Percentiles rank a stretch among this genome's conserved stretches.
phyloP scores from a whole-genome alignment of 169 alveolate genomes.

The Nephromyces sp. region DNA sequence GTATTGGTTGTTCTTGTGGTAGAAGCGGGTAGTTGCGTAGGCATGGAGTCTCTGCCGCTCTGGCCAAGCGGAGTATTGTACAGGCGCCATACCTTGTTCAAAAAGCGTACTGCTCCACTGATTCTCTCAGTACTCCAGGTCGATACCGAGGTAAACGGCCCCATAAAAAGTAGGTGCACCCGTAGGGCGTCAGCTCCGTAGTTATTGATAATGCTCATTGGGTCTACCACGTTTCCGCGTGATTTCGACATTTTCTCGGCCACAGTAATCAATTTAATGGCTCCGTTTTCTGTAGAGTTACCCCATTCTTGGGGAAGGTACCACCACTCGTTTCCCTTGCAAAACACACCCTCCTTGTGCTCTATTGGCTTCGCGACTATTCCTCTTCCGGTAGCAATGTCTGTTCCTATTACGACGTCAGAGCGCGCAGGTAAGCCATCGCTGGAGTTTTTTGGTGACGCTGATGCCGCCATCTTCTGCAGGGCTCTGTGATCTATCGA shows the following conservation, averaged over 20 bases:
- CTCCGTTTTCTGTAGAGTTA: not conserved
- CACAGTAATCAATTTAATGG: constrained; percentile 1
- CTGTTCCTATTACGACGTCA: too few relatives aligned
- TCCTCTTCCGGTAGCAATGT: too few relatives aligned
- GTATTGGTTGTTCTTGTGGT: too few relatives aligned
- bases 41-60: too few relatives aligned
- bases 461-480: not conserved
- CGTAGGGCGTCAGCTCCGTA: constrained; percentile 76
- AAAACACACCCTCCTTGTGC: too few relatives aligned
- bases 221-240: constrained; percentile 24
- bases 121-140: constrained; percentile 46
- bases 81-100: constrained; percentile 11
- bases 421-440: too few relatives aligned
- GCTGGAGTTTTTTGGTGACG: too few relatives aligned
- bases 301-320: too few relatives aligned
- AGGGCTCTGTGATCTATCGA: too few relatives aligned
- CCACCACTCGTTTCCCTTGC: not conserved
- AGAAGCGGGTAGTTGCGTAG: too few relatives aligned
- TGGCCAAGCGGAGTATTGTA: too few relatives aligned
- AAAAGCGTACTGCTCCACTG: constrained; percentile 14
- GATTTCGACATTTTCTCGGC: constrained; percentile 35
- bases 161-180: constrained; percentile 65
- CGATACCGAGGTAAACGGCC: constrained; percentile 65
- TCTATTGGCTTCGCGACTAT: not conserved
- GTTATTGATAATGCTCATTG: not conserved